phyloP scores from a whole-genome alignment of 148 eudicot species.

The Drosera capensis region DNA sequence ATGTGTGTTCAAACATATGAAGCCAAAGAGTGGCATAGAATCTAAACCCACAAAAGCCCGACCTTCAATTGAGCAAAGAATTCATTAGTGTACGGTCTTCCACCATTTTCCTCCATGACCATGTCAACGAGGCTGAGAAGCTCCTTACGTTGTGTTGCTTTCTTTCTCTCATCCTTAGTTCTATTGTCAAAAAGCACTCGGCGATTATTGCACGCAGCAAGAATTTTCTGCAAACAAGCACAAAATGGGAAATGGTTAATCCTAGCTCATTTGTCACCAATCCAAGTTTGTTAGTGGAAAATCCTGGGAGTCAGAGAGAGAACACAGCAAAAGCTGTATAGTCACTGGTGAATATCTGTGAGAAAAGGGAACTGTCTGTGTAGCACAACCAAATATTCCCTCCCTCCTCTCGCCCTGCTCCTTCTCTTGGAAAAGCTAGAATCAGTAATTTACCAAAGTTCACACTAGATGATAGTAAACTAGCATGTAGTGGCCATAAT shows the following conservation, averaged over 20 bases:
- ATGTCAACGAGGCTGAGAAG: conserved; percentile 51
- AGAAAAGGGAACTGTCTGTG: too few relatives aligned
- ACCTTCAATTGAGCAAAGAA: conserved; percentile 57
- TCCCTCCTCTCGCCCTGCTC: too few relatives aligned
- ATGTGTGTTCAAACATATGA: too few relatives aligned
- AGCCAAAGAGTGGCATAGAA: not conserved
- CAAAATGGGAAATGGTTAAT: not conserved
- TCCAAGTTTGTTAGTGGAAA: not conserved
- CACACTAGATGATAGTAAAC: too few relatives aligned
- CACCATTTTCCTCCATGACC: conserved; percentile 41
- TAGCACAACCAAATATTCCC: too few relatives aligned
- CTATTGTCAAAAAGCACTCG: conserved; percentile 63
- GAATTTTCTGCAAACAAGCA: conserved; percentile 25
- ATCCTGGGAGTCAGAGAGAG: too few relatives aligned
- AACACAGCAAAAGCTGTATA: not conserved
- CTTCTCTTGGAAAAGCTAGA: too few relatives aligned
- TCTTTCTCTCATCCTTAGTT: conserved; percentile 32
- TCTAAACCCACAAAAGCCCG: not conserved
- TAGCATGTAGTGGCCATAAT: too few relatives aligned
- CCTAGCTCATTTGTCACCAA: not conserved
- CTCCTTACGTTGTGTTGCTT: conserved; percentile 26
- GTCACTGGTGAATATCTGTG: too few relatives aligned
- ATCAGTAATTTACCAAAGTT: too few relatives aligned
- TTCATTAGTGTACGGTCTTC: conserved; percentile 51
- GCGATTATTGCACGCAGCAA: conserved; percentile 40